A percentile compares a stretch with the other conserved stretches of the same genome.
Evolutionary conservation across 2,329 filamentous ascomycete genomes (phyloP).

Genomic region (Aspergillus sp.): DNA sequence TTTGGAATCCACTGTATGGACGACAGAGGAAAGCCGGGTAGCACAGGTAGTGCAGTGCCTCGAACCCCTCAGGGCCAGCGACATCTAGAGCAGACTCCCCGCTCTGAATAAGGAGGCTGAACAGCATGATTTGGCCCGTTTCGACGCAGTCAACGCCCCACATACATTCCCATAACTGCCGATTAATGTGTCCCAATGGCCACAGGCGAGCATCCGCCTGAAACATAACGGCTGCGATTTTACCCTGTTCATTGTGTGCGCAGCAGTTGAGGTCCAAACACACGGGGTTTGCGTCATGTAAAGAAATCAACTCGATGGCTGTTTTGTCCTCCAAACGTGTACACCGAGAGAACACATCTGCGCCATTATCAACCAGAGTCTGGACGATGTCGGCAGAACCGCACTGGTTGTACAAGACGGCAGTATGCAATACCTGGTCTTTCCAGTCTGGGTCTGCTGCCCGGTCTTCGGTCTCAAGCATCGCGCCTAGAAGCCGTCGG

Average conservation of each 20-base stretch:
- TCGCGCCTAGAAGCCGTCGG: background rate
- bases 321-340: background rate
- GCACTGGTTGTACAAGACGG: background rate
- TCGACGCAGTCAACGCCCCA: background rate
- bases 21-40: background rate
- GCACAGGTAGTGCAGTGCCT: background rate
- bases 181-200: background rate
- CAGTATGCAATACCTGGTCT: background rate
- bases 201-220: background rate
- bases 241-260: background rate
- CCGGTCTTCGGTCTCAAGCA: background rate
- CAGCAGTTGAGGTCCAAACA: no score
- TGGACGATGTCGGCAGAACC: background rate
- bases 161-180: background rate
- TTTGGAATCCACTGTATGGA: background rate
- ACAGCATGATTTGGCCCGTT: background rate
- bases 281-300: background rate
- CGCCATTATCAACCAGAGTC: background rate
- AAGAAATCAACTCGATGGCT: background rate
- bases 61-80: background rate
- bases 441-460: background rate
- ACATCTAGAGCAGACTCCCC: background rate
- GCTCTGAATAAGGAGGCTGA: background rate
- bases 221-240: background rate
- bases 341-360: background rate